A percentile compares a stretch with the other conserved stretches of the same genome.
Conservation (phyloP, 805 yeast species). For the Hanseniaspora lindneri region DNA sequence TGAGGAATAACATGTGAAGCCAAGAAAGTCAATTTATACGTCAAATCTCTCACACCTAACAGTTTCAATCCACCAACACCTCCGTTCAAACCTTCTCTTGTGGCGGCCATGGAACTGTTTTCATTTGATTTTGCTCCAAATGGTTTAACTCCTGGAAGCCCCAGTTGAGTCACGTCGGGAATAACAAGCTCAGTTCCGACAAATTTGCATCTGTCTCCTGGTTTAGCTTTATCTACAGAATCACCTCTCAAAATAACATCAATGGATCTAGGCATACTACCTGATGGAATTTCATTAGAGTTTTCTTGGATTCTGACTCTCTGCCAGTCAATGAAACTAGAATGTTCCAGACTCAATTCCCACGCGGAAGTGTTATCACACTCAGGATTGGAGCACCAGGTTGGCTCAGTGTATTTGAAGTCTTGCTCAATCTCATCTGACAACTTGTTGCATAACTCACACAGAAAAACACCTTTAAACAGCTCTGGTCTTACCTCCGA, state of each 20-base stretch:
- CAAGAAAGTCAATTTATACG: constrained; percentile 79
- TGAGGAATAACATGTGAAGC: constrained; percentile 81
- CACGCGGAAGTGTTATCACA: constrained; percentile 80
- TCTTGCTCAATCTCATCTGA: constrained; percentile 86
- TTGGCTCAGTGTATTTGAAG: constrained; percentile 89
- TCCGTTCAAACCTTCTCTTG: constrained; percentile 55
- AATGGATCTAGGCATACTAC: constrained; percentile 86
- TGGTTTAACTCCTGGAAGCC: constrained; percentile 90
- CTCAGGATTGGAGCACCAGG: constrained; percentile 74
- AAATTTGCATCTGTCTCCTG: constrained; percentile 90
- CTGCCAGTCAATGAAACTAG: constrained; percentile 87
- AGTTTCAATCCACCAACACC: constrained; percentile 84
- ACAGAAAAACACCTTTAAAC: constrained; percentile 71
- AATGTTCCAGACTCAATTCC: constrained; percentile 72
- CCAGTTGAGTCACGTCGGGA: constrained; percentile 88
- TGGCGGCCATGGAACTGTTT: constrained; percentile 27
- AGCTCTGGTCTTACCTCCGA: constrained; percentile 91
- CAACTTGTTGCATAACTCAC: constrained; percentile 58
- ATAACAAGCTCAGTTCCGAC: constrained; percentile 73
- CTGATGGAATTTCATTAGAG: constrained; percentile 97
- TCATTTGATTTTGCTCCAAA: constrained; percentile 59
- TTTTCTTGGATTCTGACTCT: constrained; percentile 87
- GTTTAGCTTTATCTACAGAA: constrained; percentile 80
- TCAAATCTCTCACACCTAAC: constrained; percentile 88
- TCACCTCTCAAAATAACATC: constrained; percentile 93